These are phyloP conservation scores for Hippophae tibetana DNA, from an alignment of 306 rosid species.

Conservation along the genomic window DNA sequence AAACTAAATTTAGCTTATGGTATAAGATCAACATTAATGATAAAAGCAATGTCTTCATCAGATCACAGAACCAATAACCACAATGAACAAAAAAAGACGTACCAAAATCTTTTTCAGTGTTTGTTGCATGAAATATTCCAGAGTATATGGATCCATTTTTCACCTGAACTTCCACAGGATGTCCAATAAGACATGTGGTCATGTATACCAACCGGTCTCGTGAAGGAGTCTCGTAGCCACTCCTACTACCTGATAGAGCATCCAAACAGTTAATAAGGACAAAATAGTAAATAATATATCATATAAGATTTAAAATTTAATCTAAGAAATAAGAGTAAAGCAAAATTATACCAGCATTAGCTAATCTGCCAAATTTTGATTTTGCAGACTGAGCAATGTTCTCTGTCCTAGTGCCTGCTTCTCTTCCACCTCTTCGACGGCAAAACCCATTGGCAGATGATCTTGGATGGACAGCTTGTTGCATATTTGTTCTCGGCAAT, in stretches of 20 bases:
- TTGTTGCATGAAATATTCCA: conserved; percentile 84
- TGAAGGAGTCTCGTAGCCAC: conserved; percentile 53
- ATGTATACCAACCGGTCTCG: conserved; percentile 66
- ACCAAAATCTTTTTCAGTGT: conserved; percentile 80
- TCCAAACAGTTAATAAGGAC: conserved; percentile 26
- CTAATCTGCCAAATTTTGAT: conserved; percentile 46
- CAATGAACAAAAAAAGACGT: conserved; percentile 23
- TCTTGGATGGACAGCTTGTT: conserved; percentile 53
- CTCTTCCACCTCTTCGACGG: conserved; percentile 74
- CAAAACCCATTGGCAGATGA: conserved; percentile 73
- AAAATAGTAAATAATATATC: conserved; percentile 12
- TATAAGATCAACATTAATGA: not conserved
- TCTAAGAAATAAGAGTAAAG: not conserved
- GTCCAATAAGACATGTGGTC: conserved; percentile 71
- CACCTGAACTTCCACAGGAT: conserved; percentile 90
- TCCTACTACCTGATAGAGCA: conserved; percentile 41
- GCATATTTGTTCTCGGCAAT: conserved; percentile 59
- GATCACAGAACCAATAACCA: conserved; percentile 3
- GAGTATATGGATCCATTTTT: conserved; percentile 79
- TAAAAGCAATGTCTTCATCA: not conserved
- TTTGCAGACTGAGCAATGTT: conserved; percentile 56
- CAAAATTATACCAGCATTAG: conserved; percentile 35
- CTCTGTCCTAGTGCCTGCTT: conserved; percentile 47
- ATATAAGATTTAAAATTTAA: not conserved
- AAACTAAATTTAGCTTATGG: no score